Evolutionary conservation across 2,329 filamentous ascomycete species (phyloP).

Genomic region (Fusarium duplospermum): DNA sequence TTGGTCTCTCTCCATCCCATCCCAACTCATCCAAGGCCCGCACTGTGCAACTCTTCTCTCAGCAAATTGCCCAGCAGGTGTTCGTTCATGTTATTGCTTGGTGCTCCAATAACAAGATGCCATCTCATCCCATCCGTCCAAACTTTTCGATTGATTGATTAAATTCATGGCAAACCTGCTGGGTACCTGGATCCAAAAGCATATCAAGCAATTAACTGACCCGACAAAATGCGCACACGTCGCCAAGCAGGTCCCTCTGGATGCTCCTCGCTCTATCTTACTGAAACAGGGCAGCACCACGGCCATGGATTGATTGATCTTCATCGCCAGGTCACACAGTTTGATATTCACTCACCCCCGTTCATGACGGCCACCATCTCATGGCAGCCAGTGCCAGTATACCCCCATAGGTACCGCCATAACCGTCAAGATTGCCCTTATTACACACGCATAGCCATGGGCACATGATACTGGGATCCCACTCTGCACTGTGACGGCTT

Average conservation of each 20-base stretch:
- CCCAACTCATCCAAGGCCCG: constrained; percentile 8
- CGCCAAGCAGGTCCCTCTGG: constrained; percentile 2
- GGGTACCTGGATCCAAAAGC: background rate
- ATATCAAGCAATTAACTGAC: constrained; percentile 4
- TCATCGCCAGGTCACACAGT: constrained; percentile 26
- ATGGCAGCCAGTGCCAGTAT: constrained; percentile 7
- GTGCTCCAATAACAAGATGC: constrained; percentile 23
- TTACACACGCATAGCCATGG: constrained; percentile 9
- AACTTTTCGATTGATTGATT: constrained; percentile 26
- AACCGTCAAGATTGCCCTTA: background rate
- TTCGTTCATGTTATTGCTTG: constrained; percentile 19
- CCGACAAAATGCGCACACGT: background rate
- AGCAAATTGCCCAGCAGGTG: constrained; percentile 29
- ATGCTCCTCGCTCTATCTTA: constrained; percentile 28
- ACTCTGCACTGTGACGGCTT: constrained; percentile 34
- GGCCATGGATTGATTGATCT: constrained; percentile 36
- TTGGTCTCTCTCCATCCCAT: background rate
- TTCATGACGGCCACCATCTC: constrained; percentile 38
- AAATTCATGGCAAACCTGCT: constrained; percentile 15
- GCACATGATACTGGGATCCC: constrained; percentile 23
- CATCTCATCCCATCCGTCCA: constrained; percentile 21
- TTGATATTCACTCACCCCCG: background rate
- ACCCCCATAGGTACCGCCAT: background rate
- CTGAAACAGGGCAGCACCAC: constrained; percentile 34
- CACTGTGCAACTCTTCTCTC: constrained; percentile 28